A percentile compares a stretch with the other conserved stretches of the same genome.
phyloP scores from a whole-genome alignment of 2,329 filamentous ascomycete species.

The Trichoderma semiorbis region DNA sequence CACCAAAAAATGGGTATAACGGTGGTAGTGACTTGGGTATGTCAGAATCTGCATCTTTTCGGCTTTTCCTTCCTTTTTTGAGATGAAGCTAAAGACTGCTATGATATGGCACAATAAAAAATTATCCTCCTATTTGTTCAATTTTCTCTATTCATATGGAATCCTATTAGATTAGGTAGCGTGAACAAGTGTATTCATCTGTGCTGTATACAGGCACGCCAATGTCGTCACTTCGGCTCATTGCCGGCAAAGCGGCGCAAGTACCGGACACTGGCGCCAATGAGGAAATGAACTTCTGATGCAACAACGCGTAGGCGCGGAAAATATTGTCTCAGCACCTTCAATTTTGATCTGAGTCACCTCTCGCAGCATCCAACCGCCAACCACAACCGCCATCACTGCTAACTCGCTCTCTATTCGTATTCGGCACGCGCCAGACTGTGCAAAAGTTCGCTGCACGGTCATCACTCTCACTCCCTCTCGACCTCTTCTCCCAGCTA shows the following conservation, averaged over 20 bases:
- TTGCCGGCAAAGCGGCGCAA: slow-evolving; percentile 27
- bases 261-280: slow-evolving; percentile 10
- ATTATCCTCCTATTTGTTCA: not conserved
- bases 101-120: not conserved
- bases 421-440: slow-evolving; percentile 37
- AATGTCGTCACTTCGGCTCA: slow-evolving; percentile 26
- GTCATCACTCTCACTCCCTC: slow-evolving; percentile 36
- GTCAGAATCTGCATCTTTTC: not conserved
- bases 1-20: not conserved
- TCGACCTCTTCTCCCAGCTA: slow-evolving; percentile 46
- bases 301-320: slow-evolving; percentile 24
- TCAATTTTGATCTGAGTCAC: not conserved
- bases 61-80: not conserved
- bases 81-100: not conserved
- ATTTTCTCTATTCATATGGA: not conserved
- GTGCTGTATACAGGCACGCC: not conserved
- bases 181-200: not conserved
- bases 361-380: slow-evolving; percentile 14
- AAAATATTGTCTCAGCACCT: slow-evolving; percentile 19
- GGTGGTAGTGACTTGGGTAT: not conserved
- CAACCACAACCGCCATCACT: not conserved
- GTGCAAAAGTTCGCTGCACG: slow-evolving; percentile 52
- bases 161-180: not conserved
- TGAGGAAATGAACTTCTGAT: slow-evolving; percentile 1
- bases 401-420: not conserved